A percentile compares a stretch with the other conserved stretches of the same genome.
These are phyloP conservation scores for Trichoderma gamsii DNA, from an alignment of 495 filamentous ascomycete species.

Conservation along the genomic window DNA sequence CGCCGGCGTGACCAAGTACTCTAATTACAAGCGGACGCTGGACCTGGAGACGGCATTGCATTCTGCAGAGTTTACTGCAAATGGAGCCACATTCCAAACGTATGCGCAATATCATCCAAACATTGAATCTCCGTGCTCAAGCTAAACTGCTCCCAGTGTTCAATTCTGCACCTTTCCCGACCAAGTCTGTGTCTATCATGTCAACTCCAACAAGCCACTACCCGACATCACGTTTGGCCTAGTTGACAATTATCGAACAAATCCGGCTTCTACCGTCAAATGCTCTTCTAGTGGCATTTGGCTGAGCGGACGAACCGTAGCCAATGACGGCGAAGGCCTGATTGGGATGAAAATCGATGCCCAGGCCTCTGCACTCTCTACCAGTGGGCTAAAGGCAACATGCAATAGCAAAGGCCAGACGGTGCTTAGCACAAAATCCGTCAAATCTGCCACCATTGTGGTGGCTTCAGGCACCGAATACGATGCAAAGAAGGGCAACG, in stretches of 20 bases:
- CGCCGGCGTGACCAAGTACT: slow-evolving; percentile 22
- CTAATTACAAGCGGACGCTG: slow-evolving; percentile 34
- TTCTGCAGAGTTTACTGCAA: slow-evolving; percentile 24
- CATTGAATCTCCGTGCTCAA: too few relatives aligned
- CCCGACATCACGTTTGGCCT: slow-evolving; percentile 30
- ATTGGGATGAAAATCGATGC: slow-evolving; percentile 9
- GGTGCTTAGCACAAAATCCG: not conserved
- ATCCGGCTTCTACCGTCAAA: not conserved
- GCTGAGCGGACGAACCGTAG: slow-evolving; percentile 3
- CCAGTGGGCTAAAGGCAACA: not conserved
- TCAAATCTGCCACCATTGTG: slow-evolving; percentile 26
- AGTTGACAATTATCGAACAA: slow-evolving; percentile 3
- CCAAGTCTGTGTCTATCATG: slow-evolving; percentile 42
- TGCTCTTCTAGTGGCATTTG: not conserved
- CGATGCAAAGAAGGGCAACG: slow-evolving; percentile 38
- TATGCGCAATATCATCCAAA: slow-evolving; percentile 14
- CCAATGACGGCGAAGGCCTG: not conserved
- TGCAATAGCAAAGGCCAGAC: not conserved
- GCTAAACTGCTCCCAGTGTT: not conserved
- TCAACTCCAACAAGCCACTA: slow-evolving; percentile 27
- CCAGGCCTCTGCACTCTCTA: not conserved
- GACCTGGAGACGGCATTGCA: slow-evolving; percentile 38
- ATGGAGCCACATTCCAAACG: slow-evolving; percentile 23
- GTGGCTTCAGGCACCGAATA: slow-evolving; percentile 43
- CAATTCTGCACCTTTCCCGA: slow-evolving; percentile 42